Conservation (phyloP, 23 red algal species). For the Chondrus crispus region DNA sequence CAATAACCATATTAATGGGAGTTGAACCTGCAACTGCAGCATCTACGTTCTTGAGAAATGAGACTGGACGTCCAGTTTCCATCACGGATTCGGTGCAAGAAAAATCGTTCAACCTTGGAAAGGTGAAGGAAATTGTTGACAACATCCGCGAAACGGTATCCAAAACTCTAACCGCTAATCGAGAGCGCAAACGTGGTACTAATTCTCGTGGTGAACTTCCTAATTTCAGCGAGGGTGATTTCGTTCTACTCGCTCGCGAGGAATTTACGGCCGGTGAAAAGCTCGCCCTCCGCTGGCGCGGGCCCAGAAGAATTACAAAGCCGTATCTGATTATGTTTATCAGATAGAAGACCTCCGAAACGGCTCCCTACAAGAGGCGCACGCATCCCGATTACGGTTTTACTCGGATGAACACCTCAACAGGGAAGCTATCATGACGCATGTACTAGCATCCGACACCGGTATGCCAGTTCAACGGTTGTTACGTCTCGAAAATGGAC, state of each 20-base stretch:
- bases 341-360: neutral
- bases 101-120: neutral
- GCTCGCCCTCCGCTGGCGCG: neutral
- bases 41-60: neutral
- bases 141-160: neutral
- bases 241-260: neutral
- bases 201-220: neutral
- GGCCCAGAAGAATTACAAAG: neutral
- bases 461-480: neutral
- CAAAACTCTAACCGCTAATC: neutral
- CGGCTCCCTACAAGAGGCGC: neutral
- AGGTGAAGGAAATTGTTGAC: neutral
- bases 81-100: neutral
- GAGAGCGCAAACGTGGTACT: no score
- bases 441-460: neutral
- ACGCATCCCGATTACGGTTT: neutral
- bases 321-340: neutral
- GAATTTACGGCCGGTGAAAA: neutral
- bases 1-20: neutral
- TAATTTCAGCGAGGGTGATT: neutral
- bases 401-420: neutral
- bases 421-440: neutral
- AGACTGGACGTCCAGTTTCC: neutral
- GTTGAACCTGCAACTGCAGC: neutral
- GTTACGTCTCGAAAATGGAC: neutral